Evolutionary conservation across 139 green algal genomes (phyloP), one percentile per base, ranked within the genome.

Genomic region (Chlorella vulgaris): DNA sequence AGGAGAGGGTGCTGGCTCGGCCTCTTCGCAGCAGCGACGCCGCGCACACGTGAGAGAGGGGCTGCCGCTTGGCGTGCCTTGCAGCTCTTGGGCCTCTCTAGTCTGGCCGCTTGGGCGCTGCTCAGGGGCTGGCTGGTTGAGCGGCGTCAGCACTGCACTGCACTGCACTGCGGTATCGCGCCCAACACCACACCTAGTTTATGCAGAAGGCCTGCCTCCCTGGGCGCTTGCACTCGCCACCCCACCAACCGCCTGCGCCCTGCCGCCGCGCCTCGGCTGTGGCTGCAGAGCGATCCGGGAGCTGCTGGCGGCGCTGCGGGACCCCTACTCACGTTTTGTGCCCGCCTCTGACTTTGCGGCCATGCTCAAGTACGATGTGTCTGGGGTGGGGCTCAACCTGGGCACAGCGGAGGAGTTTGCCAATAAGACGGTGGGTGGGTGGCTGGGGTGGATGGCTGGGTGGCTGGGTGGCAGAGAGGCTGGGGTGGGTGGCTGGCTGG

Each of bases 301-400:
- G 67, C 67, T 89, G 5, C 83, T 85, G 40, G 88, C 88, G 19
- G 38, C 83, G 8, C 80, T 98, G 42, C 77, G 83, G 0, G 96
- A 99, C 85, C 95, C 93, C 4, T 99, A 98, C 90, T 94, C 93
- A 42, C 89, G 95, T 36, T 98, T 98, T 84, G 91, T 98, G 28
- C 82, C 90, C 4, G 91, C 89, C 2, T 7, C 51, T 0, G 90
- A 98, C 78, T 98, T 99, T 79, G 65, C 83, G 1, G 83, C 80
- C 55, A 96, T 99, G 89, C 86, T 90, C 33, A 98, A 98, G 85
- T 99, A 98, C 68, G 96, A 99, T 85, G 88, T 99, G 13, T 97
- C 91, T 7, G 96, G 96, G 1, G 89, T 99, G 21, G 96, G 96
- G 0, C 86, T 99, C 43, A 98, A 99, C 84, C 89, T 99, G 60